Evolutionary conservation across 805 yeast genomes (phyloP).

Genomic region (Suhomyces xylopsoci): DNA sequence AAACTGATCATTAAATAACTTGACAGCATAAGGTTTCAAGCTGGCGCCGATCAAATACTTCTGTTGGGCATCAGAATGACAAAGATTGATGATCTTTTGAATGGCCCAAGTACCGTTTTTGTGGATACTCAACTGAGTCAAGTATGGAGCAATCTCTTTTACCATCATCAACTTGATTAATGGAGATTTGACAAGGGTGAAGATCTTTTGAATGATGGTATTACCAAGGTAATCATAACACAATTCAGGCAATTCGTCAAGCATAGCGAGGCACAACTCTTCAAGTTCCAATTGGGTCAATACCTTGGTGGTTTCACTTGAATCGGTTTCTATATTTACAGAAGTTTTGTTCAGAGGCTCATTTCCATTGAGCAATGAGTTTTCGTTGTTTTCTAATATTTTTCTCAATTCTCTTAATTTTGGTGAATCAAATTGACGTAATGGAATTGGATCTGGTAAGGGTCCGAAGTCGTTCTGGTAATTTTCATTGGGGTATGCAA

Average conservation of each 20-base stretch:
- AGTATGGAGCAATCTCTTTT: conserved; percentile 67
- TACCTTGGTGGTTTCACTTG: conserved; percentile 11
- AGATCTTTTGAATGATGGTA: conserved; percentile 90
- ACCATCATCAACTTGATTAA: conserved; percentile 78
- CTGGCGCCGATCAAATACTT: conserved; percentile 64
- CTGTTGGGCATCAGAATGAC: conserved; percentile 45
- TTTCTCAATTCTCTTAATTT: conserved; percentile 84
- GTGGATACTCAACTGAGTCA: conserved; percentile 91
- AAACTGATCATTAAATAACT: conserved; percentile 89
- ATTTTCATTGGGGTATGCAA: conserved; percentile 40
- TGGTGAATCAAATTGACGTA: conserved; percentile 82
- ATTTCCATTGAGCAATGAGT: conserved; percentile 7
- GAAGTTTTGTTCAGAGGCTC: neutral
- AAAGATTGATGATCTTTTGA: conserved; percentile 81
- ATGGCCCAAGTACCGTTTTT: conserved; percentile 99
- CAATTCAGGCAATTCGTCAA: conserved; percentile 84
- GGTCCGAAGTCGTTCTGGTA: conserved; percentile 63
- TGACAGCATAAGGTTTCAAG: conserved; percentile 76
- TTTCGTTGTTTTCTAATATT: conserved; percentile 36
- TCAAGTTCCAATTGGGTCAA: conserved; percentile 64
- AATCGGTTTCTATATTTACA: conserved; percentile 3
- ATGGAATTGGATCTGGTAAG: conserved; percentile 66
- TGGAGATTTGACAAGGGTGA: conserved; percentile 62
- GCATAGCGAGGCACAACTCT: conserved; percentile 77
- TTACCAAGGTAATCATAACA: conserved; percentile 93